Evolutionary conservation across 345 rosid genomes (phyloP), one percentile per base, ranked within the genome.

Genomic region (Stellera chamaejasme): DNA sequence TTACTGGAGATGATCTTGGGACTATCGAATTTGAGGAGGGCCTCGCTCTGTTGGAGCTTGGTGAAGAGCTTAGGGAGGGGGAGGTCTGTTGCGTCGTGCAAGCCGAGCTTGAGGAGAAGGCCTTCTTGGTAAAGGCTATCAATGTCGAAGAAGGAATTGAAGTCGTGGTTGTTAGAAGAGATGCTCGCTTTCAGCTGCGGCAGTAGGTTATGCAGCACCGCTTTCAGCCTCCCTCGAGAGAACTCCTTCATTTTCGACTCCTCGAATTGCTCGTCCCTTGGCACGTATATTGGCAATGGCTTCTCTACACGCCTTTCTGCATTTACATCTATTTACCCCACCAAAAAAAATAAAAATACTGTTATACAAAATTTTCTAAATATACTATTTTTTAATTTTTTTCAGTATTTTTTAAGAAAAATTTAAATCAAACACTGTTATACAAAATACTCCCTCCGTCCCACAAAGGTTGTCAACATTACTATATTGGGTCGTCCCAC

Each of bases 181-280:
- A 94, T 78, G 74, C 77, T 90, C 36, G 99, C 90, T 72, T 87
- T 90, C 7, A 94, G 36, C 2, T 80, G 77, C 9, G 99, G 99
- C 19, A 94, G 46, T 48, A 90, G 71, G 79, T 74, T 81, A 64
- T 94, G 99, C 27, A 94, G 88, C 72, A 77, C 85, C 0, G 79
- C 97, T 62, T 76, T 78, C 32, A 90, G 84, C 66, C 97, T 81
- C 45, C 96, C 95, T 2, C 84, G 66, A 11, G 88, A 79, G 72
- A 94, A 85, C 0, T 95, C 52, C 36, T 76, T 64, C 51, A 58
- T 63, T 63, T 94, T 94, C 0, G 84, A 66, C 77, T 94, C 96
- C 76, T 90, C 99, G 50, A 94, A 94, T 54, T 74, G 95, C 64
- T 94, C 99, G 45, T 94, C 99, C 52, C 97, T 77, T 0, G 99